Evolutionary conservation across 768 basidiomycete species (phyloP), one percentile per base, ranked within the genome.

Genomic region (Mycena amicta): DNA sequence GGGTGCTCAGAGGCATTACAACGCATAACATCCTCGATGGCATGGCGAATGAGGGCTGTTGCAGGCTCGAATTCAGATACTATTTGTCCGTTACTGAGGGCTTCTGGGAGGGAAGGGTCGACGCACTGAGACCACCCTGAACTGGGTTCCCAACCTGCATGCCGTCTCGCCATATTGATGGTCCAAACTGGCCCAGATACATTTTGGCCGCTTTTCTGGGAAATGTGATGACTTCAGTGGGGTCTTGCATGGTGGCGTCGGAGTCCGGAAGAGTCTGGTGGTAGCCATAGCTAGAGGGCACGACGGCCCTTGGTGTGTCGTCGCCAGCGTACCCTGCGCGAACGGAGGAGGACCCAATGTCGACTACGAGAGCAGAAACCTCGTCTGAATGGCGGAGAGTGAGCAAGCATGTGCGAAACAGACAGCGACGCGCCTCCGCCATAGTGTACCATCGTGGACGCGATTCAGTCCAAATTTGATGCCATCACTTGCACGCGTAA

Each of bases 241-340:
- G 66, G 25, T 84, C 83, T 4, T 67, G 71, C 87, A 88, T 88
- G 2, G 75, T 50, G 3, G 86, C 75, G 64, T 88, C 87, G 23
- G 68, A 75, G 59, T 85, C 78, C 41, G 67, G 66, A 5, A 72
- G 63, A 41, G 73, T 72, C 57, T 74, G 76, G 40, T 82, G 82
- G 71, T 87, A 95, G 29, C 95, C 95, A 73, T 93, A 98, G 43
- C 85, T 81, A 3, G 95, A 91, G 6, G 97, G 91, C 62, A 96
- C 85, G 60, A 98, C 87, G 18, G 92, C 90, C 74, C 93, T 93
- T 18, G 97, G 97, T 12, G 90, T 85, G 68, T 98, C 97, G 74
- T 98, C 96, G 46, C 97, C 97, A 12, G 97, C 96, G 72, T 98
- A 97, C 53, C 97, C 97, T 12, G 94, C 93, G 70, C 97, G 88